These are phyloP conservation scores for Aureobasidium subglaciale DNA, from an alignment of 2,329 filamentous ascomycete genomes.

Conservation along the genomic window DNA sequence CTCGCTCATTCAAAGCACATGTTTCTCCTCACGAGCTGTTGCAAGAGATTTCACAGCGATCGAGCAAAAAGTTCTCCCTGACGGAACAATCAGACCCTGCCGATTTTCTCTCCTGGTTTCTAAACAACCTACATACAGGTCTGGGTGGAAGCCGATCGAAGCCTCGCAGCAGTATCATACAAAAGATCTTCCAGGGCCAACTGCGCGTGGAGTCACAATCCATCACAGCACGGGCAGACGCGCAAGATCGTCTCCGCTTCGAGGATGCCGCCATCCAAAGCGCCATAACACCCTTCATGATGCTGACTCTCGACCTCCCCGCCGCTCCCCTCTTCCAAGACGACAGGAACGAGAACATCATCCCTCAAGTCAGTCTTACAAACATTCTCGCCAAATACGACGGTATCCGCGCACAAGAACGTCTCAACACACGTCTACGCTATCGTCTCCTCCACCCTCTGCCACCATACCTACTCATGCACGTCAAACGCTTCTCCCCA, in stretches of 20 bases:
- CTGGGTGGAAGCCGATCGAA: slow-evolving; percentile 85
- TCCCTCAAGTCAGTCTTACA: slow-evolving; percentile 80
- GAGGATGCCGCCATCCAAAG: slow-evolving; percentile 83
- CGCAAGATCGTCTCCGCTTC: slow-evolving; percentile 80
- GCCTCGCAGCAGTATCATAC: slow-evolving; percentile 76
- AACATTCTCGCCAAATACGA: slow-evolving; percentile 89
- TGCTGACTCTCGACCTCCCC: slow-evolving; percentile 88
- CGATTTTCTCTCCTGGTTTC: slow-evolving; percentile 94
- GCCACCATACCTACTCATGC: slow-evolving; percentile 84
- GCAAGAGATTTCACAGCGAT: slow-evolving; percentile 84
- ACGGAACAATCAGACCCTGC: slow-evolving; percentile 90
- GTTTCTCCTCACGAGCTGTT: slow-evolving; percentile 96
- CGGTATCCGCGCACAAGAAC: slow-evolving; percentile 77
- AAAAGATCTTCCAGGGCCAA: slow-evolving; percentile 87
- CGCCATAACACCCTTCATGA: slow-evolving; percentile 72
- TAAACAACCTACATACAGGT: slow-evolving; percentile 89
- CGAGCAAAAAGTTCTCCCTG: slow-evolving; percentile 85
- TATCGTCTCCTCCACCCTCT: slow-evolving; percentile 86
- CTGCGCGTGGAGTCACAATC: slow-evolving; percentile 88
- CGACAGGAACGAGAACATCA: slow-evolving; percentile 89
- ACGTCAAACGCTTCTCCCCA: slow-evolving; percentile 92
- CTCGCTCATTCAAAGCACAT: slow-evolving; percentile 89
- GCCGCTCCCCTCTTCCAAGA: slow-evolving; percentile 93
- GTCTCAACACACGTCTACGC: slow-evolving; percentile 77
- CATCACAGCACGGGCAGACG: slow-evolving; percentile 85